These are phyloP conservation scores for Microcos paniculata DNA, from an alignment of 345 rosid genomes.

Conservation along the genomic window DNA sequence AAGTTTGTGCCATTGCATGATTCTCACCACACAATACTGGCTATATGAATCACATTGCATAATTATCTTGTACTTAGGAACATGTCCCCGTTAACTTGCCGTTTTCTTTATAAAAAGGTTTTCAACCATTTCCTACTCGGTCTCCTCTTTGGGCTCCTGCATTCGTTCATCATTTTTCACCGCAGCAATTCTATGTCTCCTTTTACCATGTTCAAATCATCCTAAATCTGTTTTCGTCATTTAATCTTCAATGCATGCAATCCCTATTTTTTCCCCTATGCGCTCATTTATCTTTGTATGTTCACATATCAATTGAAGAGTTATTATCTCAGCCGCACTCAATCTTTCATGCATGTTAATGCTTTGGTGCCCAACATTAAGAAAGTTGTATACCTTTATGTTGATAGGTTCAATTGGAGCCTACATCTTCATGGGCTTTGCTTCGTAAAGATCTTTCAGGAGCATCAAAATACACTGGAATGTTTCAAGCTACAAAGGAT, in stretches of 20 bases:
- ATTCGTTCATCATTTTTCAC: background rate
- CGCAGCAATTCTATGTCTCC: background rate
- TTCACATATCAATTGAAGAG: background rate
- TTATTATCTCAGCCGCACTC: background rate
- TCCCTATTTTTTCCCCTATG: background rate
- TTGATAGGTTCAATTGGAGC: slow-evolving; percentile 92
- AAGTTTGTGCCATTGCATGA: background rate
- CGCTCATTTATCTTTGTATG: background rate
- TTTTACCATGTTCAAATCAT: background rate
- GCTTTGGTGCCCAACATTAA: background rate
- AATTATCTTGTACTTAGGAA: background rate
- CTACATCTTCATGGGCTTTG: slow-evolving; percentile 75
- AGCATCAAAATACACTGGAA: slow-evolving; percentile 86
- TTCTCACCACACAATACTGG: background rate
- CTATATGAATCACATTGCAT: background rate
- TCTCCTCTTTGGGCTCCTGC: background rate
- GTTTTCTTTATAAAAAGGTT: background rate
- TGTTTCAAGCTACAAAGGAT: slow-evolving; percentile 86
- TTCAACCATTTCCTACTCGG: background rate
- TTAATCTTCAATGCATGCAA: background rate
- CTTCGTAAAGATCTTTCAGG: slow-evolving; percentile 40
- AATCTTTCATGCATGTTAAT: background rate
- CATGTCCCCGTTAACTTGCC: background rate
- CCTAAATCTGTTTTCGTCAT: background rate
- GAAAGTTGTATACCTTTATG: slow-evolving; percentile 7